These are phyloP conservation scores for Eucalyptus tenuipes DNA, from an alignment of 345 rosid species.

Conservation along the genomic window DNA sequence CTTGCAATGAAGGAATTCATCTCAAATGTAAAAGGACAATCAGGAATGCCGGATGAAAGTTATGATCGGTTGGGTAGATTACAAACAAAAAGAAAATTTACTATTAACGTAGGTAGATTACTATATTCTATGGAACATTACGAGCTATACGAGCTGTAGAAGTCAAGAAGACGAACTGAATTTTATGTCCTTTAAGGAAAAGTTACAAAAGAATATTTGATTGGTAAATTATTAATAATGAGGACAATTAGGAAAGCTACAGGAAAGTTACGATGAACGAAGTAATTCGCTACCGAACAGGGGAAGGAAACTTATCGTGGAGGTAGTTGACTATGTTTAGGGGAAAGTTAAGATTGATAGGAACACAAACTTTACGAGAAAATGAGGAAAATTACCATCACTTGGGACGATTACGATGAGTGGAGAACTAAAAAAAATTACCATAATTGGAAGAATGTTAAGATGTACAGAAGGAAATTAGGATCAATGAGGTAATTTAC, in stretches of 20 bases:
- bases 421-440: neutral
- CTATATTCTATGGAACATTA: neutral
- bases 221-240: too few relatives aligned
- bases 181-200: neutral
- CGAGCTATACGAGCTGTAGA: neutral
- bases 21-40: too few relatives aligned
- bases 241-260: neutral
- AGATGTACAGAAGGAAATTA: neutral
- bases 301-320: neutral
- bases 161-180: neutral
- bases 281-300: neutral
- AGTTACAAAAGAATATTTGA: neutral
- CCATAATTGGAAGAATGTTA: neutral
- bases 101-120: too few relatives aligned
- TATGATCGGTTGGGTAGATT: too few relatives aligned
- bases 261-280: neutral
- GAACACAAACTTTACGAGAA: neutral
- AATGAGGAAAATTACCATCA: neutral
- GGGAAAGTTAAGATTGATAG: neutral
- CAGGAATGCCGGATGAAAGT: too few relatives aligned
- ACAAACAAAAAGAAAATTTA: too few relatives aligned
- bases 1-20: too few relatives aligned
- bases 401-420: neutral
- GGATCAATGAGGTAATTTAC: neutral
- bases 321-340: neutral